Evolutionary conservation across 208 protist species (phyloP), one percentile per base, ranked within the genome.

Genomic region (Leptomonas seymouri): DNA sequence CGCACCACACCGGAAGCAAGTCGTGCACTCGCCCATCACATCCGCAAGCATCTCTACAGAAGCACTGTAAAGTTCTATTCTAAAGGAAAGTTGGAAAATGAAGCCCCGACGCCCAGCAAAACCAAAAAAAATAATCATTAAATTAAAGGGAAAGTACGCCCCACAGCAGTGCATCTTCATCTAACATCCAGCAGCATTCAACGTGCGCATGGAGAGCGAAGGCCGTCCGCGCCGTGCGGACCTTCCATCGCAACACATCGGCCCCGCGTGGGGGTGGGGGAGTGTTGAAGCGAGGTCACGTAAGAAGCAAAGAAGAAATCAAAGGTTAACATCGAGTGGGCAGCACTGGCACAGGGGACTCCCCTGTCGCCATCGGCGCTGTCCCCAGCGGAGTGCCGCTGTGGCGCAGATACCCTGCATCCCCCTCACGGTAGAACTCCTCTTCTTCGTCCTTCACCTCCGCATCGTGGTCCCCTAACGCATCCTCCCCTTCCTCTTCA

Each of bases 81-180:
- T 30, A 54, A 16, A 39, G 9, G 3, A 39, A 39, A 39, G 34
- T 3, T 3, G 34, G 34, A 9, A 39, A 9, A 39, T 12, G 9
- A 9, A 12, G 34, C 7, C 34, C 34, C 34, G 34, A 3, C 34
- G 9, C 9, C 49, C 11, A 27, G 49, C 49, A 11, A 67, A 72
- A 62, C 56, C 59, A 45, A 67, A 73, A 54, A 55, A 46, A 69
- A 59, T 56, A 39, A 49, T n/a, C n/a, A n/a, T n/a, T n/a, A n/a
- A n/a, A n/a, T n/a, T n/a, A n/a, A n/a, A n/a, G n/a, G n/a, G n/a
- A n/a, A n/a, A n/a, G n/a, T n/a, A n/a, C n/a, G n/a, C n/a, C n/a
- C n/a, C n/a, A n/a, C n/a, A n/a, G n/a, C n/a, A n/a, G n/a, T n/a
- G n/a, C n/a, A n/a, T n/a, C n/a, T n/a, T n/a, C n/a, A n/a, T n/a